Evolutionary conservation across 768 basidiomycete species (phyloP), one percentile per base, ranked within the genome.

Genomic region (Mycena crocata): DNA sequence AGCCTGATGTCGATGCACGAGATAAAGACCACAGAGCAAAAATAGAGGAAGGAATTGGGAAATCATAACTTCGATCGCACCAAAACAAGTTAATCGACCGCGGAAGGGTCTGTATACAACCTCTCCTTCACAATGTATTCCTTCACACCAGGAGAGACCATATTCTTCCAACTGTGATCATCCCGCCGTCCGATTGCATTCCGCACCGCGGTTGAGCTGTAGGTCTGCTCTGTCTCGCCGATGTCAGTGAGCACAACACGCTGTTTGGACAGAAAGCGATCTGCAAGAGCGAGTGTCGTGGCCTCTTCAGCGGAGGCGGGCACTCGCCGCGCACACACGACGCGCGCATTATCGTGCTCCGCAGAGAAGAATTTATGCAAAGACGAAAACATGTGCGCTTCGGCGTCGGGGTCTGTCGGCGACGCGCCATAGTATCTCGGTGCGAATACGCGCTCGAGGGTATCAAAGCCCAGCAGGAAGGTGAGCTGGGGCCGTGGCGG

Each of bases 391-490:
- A 96, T 95, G 10, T 77, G 81, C 10, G 78, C 74, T 57, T 77
- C 77, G 15, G 82, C 80, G 15, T 71, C 62, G 6, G 64, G 65
- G 40, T 65, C 68, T 26, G 55, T 37, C 17, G 68, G 62, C 19
- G 69, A 69, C 49, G 80, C 74, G 54, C 81, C 74, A 66, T 97
- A 98, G 76, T 94, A 97, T 24, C 86, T 86, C 0, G 90, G 87
- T 1, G 89, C 84, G 57, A 96, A 87, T 62, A 97, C 84, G 9
- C 96, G 89, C 61, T 89, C 86, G 49, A 98, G 84, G 2, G 96
- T 98, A 74, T 98, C 96, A 48, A 88, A 85, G 8, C 96, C 96
- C 62, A 94, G 80, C 30, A 95, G 79, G 75, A 95, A 95, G 2
- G 87, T 86, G 23, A 96, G 78, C 64, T 86, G 83, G 4, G 84